Conservation (phyloP, 2,329 filamentous ascomycete genomes). For the Venturia aucupariae region DNA sequence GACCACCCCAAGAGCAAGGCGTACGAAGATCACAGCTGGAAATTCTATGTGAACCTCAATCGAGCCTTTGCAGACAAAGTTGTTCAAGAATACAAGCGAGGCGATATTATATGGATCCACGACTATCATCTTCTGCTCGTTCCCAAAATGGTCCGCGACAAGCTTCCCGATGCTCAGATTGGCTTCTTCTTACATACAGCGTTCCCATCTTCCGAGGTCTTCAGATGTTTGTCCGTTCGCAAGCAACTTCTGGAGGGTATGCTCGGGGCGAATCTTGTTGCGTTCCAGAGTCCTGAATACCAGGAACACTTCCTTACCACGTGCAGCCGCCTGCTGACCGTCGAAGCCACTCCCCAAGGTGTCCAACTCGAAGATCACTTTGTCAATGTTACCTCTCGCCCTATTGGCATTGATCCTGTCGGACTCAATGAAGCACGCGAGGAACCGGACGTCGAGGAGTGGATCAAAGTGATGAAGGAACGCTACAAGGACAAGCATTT, state of each 20-base stretch:
- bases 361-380: slow-evolving; percentile 89
- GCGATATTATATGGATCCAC: slow-evolving; percentile 89
- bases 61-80: slow-evolving; percentile 88
- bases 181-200: slow-evolving; percentile 93
- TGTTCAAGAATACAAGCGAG: slow-evolving; percentile 83
- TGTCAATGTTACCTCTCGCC: slow-evolving; percentile 73
- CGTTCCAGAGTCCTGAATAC: slow-evolving; percentile 91
- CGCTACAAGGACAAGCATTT: slow-evolving; percentile 81
- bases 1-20: slow-evolving; percentile 98
- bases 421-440: slow-evolving; percentile 63
- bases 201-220: slow-evolving; percentile 93
- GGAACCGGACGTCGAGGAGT: slow-evolving; percentile 63
- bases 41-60: slow-evolving; percentile 87
- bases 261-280: slow-evolving; percentile 83
- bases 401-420: slow-evolving; percentile 85
- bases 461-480: slow-evolving; percentile 72
- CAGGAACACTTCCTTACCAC: slow-evolving; percentile 91
- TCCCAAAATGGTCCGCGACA: slow-evolving; percentile 79
- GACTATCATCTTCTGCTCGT: slow-evolving; percentile 91
- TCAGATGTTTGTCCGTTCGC: slow-evolving; percentile 79
- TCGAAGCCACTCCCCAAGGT: slow-evolving; percentile 81
- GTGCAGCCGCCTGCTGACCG: slow-evolving; percentile 81
- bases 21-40: slow-evolving; percentile 94
- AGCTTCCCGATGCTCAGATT: slow-evolving; percentile 86
- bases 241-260: slow-evolving; percentile 85